A percentile compares a stretch with the other conserved stretches of the same genome.
Conservation (phyloP, 768 basidiomycete species). For the Boletus subcaerulescens region DNA sequence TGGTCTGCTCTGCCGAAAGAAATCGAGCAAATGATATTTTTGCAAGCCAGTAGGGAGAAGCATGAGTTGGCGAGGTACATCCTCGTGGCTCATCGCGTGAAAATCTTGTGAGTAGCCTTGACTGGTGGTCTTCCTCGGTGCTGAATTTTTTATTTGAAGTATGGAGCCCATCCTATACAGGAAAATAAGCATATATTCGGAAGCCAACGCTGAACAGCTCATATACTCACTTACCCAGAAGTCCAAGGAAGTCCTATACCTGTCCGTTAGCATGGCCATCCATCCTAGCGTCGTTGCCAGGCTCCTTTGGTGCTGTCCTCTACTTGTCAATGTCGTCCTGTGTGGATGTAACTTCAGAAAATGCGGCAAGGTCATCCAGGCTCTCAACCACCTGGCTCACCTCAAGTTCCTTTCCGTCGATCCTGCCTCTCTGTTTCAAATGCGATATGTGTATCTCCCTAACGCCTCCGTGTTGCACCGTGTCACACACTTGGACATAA, state of each 20-base stretch:
- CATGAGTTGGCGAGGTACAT: background rate
- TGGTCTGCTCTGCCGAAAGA: background rate
- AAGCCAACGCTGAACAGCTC: background rate
- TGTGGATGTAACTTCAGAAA: background rate
- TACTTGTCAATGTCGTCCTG: background rate
- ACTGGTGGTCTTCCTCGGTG: too few relatives aligned
- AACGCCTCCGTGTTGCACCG: background rate
- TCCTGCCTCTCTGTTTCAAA: background rate
- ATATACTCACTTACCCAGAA: background rate
- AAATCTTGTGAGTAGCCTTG: background rate
- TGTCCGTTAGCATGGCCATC: background rate
- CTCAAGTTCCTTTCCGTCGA: background rate
- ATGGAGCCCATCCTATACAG: background rate
- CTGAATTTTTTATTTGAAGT: background rate
- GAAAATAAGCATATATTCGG: background rate
- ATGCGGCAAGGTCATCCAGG: background rate
- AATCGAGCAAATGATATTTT: background rate
- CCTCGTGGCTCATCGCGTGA: background rate
- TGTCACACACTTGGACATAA: background rate
- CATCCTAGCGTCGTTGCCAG: background rate
- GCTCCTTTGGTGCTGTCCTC: background rate
- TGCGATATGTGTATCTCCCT: background rate
- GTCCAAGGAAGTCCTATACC: background rate
- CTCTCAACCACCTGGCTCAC: background rate
- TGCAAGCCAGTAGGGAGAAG: background rate